Evolutionary conservation across 331 rosid species (phyloP).

Genomic region (Cucumis variabilis): DNA sequence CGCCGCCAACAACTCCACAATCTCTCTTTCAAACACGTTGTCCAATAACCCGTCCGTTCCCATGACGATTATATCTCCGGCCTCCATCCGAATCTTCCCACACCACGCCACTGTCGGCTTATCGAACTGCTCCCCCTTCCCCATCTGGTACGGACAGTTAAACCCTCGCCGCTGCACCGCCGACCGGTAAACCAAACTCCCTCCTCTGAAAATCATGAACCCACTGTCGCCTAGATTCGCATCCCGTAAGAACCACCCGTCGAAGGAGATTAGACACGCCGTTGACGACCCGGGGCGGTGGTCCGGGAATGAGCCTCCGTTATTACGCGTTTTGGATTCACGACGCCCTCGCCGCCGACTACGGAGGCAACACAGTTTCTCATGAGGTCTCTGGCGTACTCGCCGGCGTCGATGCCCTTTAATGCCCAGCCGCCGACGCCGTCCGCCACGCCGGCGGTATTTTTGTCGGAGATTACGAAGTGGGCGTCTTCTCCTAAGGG

Average conservation of each 20-base stretch:
- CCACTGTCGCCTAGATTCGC: conserved; percentile 27
- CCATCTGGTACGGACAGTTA: conserved; percentile 21
- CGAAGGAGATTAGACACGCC: background rate
- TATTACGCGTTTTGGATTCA: background rate
- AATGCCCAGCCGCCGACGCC: conserved; percentile 24
- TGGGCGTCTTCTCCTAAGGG: conserved; percentile 28
- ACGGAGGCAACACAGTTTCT: background rate
- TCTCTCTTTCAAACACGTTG: background rate
- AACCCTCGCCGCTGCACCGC: background rate
- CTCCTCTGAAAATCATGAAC: conserved; percentile 3
- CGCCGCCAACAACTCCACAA: background rate
- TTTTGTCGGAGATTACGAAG: background rate
- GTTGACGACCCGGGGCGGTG: background rate
- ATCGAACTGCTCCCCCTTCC: background rate
- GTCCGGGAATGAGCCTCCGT: background rate
- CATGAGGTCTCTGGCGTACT: conserved; percentile 14
- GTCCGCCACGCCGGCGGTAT: background rate
- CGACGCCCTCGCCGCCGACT: background rate
- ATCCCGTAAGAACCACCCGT: background rate
- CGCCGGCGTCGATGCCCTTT: conserved; percentile 25
- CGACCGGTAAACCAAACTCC: background rate
- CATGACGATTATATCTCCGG: background rate
- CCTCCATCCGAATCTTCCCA: background rate
- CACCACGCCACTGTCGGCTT: background rate
- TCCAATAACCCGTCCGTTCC: conserved; percentile 13